Base-by-base conservation (phyloP, 768 basidiomycete species). In the Coprinopsis sp. region DNA sequence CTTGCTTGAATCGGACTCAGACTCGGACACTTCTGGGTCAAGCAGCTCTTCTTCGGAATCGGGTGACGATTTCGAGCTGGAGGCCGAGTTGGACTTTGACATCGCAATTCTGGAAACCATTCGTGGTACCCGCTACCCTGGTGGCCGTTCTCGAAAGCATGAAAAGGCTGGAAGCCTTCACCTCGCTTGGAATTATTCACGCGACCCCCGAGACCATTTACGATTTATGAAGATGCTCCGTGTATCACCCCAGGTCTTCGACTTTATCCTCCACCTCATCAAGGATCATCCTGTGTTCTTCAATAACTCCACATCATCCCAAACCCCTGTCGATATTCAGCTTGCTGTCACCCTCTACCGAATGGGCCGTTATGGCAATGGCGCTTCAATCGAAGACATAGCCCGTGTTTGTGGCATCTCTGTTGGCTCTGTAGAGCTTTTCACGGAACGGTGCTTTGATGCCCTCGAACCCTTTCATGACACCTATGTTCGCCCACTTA, bases 381-480 rank as follows among this genome's bases (percentile, higher is more conserved):
- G 33, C n/a, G 51, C 54, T 6, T 39, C 40, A 33, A 18, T 55
- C 28, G 41, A 51, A 19, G 46, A 55, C 25, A 25, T 55, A 29
- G 49, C 52, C 22, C 47, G 43, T 12, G 14, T 16, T 3, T 47
- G 47, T 1, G 47, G 47, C 19, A 40, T 41, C 38, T 49, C 43
- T 25, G 42, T 38, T 21, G 51, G 51, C 2, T 45, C 47, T 23
- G 51, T 37, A n/a, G 57, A 59, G 27, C 47, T 51, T 3, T 68
- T 50, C 34, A 66, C 65, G 7, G 34, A 59, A 3, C 55, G 58
- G 0, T 59, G 58, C 33, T 59, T 68, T 34, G 48, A 43, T 12
- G 66, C 64, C 2, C 62, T 71, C 36, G 57, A 62, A 29, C 49
- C 54, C 1, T 51, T 67, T 2, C 64, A 67, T 50, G 56, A 65